A percentile compares a stretch with the other conserved stretches of the same genome.
These are phyloP conservation scores for Trichoderma sp. DNA, from an alignment of 2,329 filamentous ascomycete genomes.

Conservation along the genomic window DNA sequence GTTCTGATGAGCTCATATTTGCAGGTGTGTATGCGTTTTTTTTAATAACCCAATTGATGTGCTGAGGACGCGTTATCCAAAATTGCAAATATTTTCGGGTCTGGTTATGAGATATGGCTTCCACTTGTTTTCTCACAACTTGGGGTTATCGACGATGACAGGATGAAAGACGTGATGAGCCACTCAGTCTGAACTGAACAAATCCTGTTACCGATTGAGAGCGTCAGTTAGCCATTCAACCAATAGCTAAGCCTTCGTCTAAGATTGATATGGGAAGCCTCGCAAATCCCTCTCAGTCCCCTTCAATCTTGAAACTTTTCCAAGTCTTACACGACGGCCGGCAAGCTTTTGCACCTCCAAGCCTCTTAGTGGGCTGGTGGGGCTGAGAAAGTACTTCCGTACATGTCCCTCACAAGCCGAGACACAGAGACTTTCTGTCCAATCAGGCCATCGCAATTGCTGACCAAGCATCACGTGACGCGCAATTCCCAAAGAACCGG, in stretches of 20 bases:
- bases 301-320: constrained; percentile 2
- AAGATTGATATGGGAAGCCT: background rate
- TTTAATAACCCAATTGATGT: background rate
- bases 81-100: background rate
- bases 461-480: constrained; percentile 42
- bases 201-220: background rate
- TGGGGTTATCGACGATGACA: background rate
- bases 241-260: too few relatives aligned
- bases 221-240: too few relatives aligned
- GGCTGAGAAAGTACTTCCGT: background rate
- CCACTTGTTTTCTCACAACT: background rate
- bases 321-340: background rate
- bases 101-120: background rate
- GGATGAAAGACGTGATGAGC: background rate
- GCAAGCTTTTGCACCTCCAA: constrained; percentile 20
- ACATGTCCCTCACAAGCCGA: background rate
- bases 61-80: background rate
- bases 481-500: constrained; percentile 22
- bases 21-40: background rate
- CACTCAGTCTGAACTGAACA: background rate
- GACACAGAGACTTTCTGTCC: constrained; percentile 29
- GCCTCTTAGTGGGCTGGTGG: constrained; percentile 21
- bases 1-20: constrained; percentile 9
- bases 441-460: constrained; percentile 44
- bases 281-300: too few relatives aligned